Evolutionary conservation across 2,329 filamentous ascomycete species (phyloP).

Genomic region (Triangularia setosa): DNA sequence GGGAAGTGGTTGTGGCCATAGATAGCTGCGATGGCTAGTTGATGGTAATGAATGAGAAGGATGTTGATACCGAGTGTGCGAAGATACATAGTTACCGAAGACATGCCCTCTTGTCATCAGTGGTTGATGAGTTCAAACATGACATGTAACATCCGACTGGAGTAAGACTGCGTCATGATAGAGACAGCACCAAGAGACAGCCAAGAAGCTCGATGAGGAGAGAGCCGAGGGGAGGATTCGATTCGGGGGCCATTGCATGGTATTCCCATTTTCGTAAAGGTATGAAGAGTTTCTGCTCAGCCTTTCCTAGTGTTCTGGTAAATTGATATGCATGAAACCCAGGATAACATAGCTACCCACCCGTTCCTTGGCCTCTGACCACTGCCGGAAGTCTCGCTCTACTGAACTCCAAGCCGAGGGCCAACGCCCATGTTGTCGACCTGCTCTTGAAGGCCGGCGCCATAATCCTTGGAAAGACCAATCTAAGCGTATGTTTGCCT

Average conservation of each 20-base stretch:
- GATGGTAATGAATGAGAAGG: neutral
- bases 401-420: neutral
- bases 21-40: neutral
- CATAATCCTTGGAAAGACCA: slow-evolving; percentile 5
- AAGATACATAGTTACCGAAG: neutral
- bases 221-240: neutral
- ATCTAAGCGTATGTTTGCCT: neutral
- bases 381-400: neutral
- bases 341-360: neutral
- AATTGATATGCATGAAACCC: too few species aligned
- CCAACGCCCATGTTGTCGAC: neutral
- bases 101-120: slow-evolving; percentile 1
- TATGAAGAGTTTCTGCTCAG: neutral
- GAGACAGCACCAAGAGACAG: neutral
- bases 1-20: neutral
- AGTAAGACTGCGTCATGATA: too few species aligned
- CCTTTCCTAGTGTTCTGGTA: neutral
- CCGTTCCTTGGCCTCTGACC: neutral
- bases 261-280: slow-evolving; percentile 15
- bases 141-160: too few species aligned
- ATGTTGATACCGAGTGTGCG: neutral
- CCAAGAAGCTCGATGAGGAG: slow-evolving; percentile 9
- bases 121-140: too few species aligned
- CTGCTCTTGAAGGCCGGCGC: neutral
- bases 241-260: slow-evolving; percentile 13